Evolutionary conservation across 257 asterid species (phyloP), one percentile per base, ranked within the genome.

Genomic region (Nicotiana noctiflora): DNA sequence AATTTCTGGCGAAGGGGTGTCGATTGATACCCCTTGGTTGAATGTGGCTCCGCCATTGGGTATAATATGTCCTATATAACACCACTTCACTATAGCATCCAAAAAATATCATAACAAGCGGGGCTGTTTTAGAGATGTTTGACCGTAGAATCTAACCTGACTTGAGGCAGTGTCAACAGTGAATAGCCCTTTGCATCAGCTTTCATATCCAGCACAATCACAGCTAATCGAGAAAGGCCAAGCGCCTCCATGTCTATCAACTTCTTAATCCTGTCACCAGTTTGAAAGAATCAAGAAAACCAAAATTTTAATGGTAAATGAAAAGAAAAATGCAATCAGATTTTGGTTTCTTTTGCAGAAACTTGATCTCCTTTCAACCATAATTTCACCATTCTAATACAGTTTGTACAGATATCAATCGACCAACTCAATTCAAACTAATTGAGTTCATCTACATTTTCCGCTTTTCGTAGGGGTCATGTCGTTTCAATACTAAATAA

Each of bases 131-230:
- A 40, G 2, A 40, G 49, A 40, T 11, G 49, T 8, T 1, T 8
- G 49, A 40, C 49, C 0, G 49, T 46, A 55, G 52, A 46, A 76
- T 62, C 91, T 34, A 80, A 93, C 99, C 99, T 93, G 93, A 95
- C 91, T 93, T 95, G 99, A 72, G 93, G 96, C 83, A 95, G 97
- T 55, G 97, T 89, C 86, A 95, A 89, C 84, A 95, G 83, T 83
- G 97, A 93, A 87, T 93, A 93, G 84, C 99, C 98, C 90, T 93
- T 95, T 60, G 92, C 94, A 82, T 95, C 99, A 70, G 87, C 86
- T 88, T 90, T 88, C 96, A 93, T 88, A 88, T 95, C 99, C 70
- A 95, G 90, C 78, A 95, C 95, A 85, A 95, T 76, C 67, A 92
- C 89, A 56, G 92, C 65, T 88, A 95, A 83, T 32, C 96, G 97